Conservation (phyloP, 2,329 filamentous ascomycete species). For the Sporothrix protearum region DNA sequence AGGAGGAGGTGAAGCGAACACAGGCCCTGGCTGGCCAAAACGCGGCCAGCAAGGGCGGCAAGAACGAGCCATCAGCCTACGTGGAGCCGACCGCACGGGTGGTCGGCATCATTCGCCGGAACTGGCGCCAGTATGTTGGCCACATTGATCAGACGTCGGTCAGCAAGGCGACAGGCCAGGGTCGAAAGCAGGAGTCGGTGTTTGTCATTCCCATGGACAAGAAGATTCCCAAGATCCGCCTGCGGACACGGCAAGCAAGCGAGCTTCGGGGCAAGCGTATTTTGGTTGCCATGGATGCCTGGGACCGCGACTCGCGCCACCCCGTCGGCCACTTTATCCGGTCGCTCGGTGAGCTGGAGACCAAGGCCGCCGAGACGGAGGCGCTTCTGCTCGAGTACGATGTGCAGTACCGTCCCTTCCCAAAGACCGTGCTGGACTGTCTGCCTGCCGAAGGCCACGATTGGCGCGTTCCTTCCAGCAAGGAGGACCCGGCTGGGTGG, state of each 20-base stretch:
- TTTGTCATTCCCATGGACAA: slow-evolving; percentile 99
- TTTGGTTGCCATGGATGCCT: slow-evolving; percentile 88
- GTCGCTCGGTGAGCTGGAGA: slow-evolving; percentile 88
- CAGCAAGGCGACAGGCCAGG: slow-evolving; percentile 67
- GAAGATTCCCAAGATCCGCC: slow-evolving; percentile 90
- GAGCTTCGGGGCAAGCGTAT: slow-evolving; percentile 89
- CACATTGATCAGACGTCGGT: slow-evolving; percentile 88
- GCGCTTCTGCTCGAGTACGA: slow-evolving; percentile 92
- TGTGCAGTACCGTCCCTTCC: slow-evolving; percentile 95
- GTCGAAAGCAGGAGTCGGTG: slow-evolving; percentile 82
- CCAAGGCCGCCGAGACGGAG: slow-evolving; percentile 96
- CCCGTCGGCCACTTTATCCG: slow-evolving; percentile 92
- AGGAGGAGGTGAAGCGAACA: slow-evolving; percentile 84
- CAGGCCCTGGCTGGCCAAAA: slow-evolving; percentile 75
- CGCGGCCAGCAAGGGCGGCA: slow-evolving; percentile 66
- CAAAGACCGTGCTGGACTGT: slow-evolving; percentile 91
- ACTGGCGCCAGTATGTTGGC: slow-evolving; percentile 97
- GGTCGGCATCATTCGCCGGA: slow-evolving; percentile 88
- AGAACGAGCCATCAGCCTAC: slow-evolving; percentile 53
- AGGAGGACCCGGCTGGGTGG: slow-evolving; percentile 80
- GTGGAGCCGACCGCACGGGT: slow-evolving; percentile 89
- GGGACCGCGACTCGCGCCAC: slow-evolving; percentile 90
- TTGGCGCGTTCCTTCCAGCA: slow-evolving; percentile 83
- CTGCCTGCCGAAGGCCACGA: slow-evolving; percentile 86
- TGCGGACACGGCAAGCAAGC: slow-evolving; percentile 84